Evolutionary conservation across 2,329 filamentous ascomycete genomes (phyloP).

Genomic region (Chalara sp.): DNA sequence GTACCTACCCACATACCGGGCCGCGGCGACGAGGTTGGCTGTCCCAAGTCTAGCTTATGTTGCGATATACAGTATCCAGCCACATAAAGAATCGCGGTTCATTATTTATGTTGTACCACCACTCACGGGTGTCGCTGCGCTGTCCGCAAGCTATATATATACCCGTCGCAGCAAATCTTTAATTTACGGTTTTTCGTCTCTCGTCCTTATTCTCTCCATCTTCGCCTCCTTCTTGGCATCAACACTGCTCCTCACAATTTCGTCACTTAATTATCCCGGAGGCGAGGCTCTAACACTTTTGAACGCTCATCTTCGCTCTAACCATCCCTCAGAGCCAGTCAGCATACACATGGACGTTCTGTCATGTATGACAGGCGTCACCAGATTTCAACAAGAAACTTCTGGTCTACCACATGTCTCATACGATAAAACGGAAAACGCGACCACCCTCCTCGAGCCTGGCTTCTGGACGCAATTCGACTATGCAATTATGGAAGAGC

Average conservation of each 20-base stretch:
- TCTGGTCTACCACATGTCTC: not conserved
- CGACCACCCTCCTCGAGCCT: slow-evolving; percentile 34
- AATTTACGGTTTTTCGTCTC: slow-evolving; percentile 44
- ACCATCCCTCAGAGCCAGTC: not conserved
- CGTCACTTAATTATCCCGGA: slow-evolving; percentile 89
- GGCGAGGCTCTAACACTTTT: slow-evolving; percentile 65
- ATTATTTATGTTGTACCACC: slow-evolving; percentile 82
- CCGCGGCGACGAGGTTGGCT: slow-evolving; percentile 42
- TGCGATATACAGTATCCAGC: slow-evolving; percentile 75
- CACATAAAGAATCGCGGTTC: slow-evolving; percentile 95
- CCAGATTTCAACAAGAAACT: slow-evolving; percentile 47
- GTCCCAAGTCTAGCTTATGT: slow-evolving; percentile 68
- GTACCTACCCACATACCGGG: slow-evolving; percentile 36
- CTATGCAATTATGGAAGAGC: slow-evolving; percentile 53
- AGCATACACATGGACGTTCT: slow-evolving; percentile 56
- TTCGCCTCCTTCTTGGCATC: slow-evolving; percentile 53
- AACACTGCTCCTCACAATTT: slow-evolving; percentile 64
- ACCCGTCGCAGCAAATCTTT: slow-evolving; percentile 55
- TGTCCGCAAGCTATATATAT: slow-evolving; percentile 67
- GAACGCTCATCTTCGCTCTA: slow-evolving; percentile 29
- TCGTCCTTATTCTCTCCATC: slow-evolving; percentile 52
- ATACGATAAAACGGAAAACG: slow-evolving; percentile 60
- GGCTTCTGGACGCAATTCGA: slow-evolving; percentile 59
- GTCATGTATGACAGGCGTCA: slow-evolving; percentile 65
- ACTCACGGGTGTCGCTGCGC: slow-evolving; percentile 69